Base-by-base conservation (phyloP, 192 early-diverging fungal species). In the Umbelopsis ramanniana region DNA sequence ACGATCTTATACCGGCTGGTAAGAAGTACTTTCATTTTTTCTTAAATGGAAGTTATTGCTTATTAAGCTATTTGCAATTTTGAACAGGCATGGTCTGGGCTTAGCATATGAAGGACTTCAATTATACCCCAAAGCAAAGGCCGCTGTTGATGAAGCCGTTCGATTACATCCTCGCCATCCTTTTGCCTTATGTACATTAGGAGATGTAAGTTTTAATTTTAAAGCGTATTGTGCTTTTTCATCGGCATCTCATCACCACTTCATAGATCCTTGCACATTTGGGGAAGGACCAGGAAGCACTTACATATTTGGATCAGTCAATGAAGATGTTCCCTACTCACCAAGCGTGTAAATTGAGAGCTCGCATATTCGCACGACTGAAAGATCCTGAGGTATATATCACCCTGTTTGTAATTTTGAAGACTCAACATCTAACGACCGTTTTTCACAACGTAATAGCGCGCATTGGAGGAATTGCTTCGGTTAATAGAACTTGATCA, bases 1-100 rank as follows among this genome's bases (percentile, higher is more conserved):
- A 21, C 68, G 72, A 12, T 74, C 69, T n/a, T 74, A 74, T 43
- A 26, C 73, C 37, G 76, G 72, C 23, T 78, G 76, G 76, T 71
- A 71, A 71, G 45, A 33, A 24, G 1, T 38, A 35, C 1, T 24
- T 29, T 17, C 19, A 37, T 19, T 17, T 11, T 23, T 17, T 24
- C 43, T 68, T n/a, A 47, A 17, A 22, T 3, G 46, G 67, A 10
- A 11, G n/a, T 10, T 43, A 46, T 15, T 7, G 29, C 17, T 29
- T 33, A 57, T 2, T 60, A 24, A 29, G 3, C 2, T 63, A n/a
- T 19, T 29, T 14, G 3, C 19, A 8, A 6, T 54, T 63, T 6
- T 63, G 19, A 45, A 37, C 2, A 71, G 70, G 70, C 73, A 67
- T n/a, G 76, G 76, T 68, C 50, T 70, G 22, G 76, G 72, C 0